Conservation (phyloP, 345 rosid species). For the Physaria fendleri region DNA sequence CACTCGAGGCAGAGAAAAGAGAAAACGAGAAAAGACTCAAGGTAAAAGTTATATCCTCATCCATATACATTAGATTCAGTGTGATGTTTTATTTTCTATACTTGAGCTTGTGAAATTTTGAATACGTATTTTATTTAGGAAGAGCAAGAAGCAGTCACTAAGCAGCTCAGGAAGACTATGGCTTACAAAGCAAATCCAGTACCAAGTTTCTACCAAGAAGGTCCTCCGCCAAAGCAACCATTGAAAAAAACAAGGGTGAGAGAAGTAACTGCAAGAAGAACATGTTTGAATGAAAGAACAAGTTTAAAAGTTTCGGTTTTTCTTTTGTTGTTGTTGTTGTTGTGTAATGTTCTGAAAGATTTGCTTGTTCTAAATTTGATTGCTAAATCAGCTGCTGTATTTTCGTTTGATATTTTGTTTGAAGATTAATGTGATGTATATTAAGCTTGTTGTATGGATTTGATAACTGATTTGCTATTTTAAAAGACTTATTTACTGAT, state of each 20-base stretch:
- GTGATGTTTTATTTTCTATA: neutral
- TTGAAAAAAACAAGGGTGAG: conserved; percentile 40
- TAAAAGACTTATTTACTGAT: no score
- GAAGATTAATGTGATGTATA: conserved; percentile 24
- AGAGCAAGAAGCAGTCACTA: conserved; percentile 87
- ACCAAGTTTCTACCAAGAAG: conserved; percentile 83
- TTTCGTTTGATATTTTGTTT: conserved; percentile 11
- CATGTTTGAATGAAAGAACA: conserved; percentile 8
- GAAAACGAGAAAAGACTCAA: conserved; percentile 71
- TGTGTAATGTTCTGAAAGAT: conserved; percentile 6
- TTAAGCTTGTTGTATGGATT: conserved; percentile 6
- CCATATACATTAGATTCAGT: neutral
- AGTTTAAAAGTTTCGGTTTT: neutral
- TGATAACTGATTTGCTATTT: no score
- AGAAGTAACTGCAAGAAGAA: conserved; percentile 11
- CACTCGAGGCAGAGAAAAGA: conserved; percentile 67
- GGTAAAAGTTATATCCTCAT: conserved; percentile 34
- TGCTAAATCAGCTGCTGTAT: conserved; percentile 10
- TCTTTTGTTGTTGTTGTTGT: neutral
- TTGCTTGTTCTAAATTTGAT: conserved; percentile 16
- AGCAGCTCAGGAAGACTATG: conserved; percentile 84
- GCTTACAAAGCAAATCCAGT: conserved; percentile 81
- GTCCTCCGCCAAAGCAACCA: conserved; percentile 75
- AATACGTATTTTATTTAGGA: conserved; percentile 46
- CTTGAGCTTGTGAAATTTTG: neutral